Conservation (phyloP, 441 rosid genomes). For the Capsella rubella region DNA sequence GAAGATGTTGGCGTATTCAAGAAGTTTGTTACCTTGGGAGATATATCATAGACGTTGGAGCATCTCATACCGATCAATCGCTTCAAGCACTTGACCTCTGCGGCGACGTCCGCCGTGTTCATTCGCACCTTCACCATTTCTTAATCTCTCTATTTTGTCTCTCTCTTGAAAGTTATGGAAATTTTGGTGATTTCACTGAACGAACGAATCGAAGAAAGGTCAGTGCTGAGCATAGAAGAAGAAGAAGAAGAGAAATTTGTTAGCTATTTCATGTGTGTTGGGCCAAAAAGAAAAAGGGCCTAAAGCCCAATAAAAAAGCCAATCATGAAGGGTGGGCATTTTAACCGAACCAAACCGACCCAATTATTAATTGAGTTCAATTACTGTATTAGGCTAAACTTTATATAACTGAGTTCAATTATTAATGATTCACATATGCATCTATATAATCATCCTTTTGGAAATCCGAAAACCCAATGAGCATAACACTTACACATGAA, state of each 20-base stretch:
- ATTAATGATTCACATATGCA: too few species aligned
- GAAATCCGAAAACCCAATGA: too few species aligned
- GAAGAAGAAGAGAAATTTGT: not conserved
- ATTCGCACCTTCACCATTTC: constrained; percentile 88
- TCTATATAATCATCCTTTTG: too few species aligned
- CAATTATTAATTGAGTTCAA: too few species aligned
- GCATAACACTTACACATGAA: too few species aligned
- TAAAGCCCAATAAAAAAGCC: not conserved
- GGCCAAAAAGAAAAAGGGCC: constrained; percentile 17
- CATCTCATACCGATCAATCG: constrained; percentile 95
- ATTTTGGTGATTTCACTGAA: constrained; percentile 17
- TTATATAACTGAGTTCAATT: too few species aligned
- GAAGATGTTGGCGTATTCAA: not conserved
- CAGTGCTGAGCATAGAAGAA: not conserved
- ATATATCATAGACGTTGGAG: constrained; percentile 95
- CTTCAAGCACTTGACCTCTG: constrained; percentile 93
- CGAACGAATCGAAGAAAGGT: constrained; percentile 23
- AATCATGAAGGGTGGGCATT: too few species aligned
- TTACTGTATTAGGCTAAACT: too few species aligned
- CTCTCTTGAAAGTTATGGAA: not conserved
- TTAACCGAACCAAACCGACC: too few species aligned
- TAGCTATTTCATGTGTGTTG: not conserved
- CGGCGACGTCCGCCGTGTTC: constrained; percentile 99
- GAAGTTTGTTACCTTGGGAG: constrained; percentile 70
- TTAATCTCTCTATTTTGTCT: not conserved